These are phyloP conservation scores for Neonectria ditissima DNA, from an alignment of 2,329 filamentous ascomycete genomes.

Conservation along the genomic window DNA sequence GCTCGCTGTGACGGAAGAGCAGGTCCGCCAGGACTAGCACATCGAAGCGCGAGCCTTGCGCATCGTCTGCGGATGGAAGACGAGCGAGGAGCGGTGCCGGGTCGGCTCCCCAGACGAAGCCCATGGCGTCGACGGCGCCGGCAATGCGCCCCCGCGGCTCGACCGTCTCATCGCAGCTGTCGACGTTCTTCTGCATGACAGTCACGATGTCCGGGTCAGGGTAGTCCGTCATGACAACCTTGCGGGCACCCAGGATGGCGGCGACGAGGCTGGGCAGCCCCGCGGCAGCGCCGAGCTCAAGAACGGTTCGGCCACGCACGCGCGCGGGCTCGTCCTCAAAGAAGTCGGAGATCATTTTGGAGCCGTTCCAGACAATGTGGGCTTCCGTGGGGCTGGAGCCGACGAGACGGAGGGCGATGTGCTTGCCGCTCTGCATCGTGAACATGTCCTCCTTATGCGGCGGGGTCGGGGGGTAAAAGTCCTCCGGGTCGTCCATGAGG, in stretches of 20 bases:
- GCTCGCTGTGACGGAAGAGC: constrained; percentile 91
- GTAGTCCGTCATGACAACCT: constrained; percentile 87
- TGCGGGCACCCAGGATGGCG: constrained; percentile 76
- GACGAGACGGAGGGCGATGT: constrained; percentile 80
- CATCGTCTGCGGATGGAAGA: constrained; percentile 51
- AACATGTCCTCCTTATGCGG: constrained; percentile 80
- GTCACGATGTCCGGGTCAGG: constrained; percentile 85
- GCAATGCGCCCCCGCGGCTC: constrained; percentile 48
- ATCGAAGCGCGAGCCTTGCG: constrained; percentile 69
- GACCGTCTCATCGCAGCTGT: constrained; percentile 60
- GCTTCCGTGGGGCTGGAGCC: constrained; percentile 91
- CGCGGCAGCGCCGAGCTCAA: constrained; percentile 90
- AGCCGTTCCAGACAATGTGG: constrained; percentile 92
- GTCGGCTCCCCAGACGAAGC: constrained; percentile 86
- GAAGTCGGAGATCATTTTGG: constrained; percentile 80
- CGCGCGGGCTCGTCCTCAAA: constrained; percentile 77
- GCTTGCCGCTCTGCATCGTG: constrained; percentile 73
- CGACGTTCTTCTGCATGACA: constrained; percentile 83
- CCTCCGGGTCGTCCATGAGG: constrained; percentile 85
- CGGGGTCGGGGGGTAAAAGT: constrained; percentile 82
- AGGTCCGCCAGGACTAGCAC: constrained; percentile 88
- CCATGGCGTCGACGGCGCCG: constrained; percentile 67
- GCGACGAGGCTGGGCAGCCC: constrained; percentile 86
- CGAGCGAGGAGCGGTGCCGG: constrained; percentile 68
- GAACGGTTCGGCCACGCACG: constrained; percentile 75